Evolutionary conservation across 257 asterid genomes (phyloP), one percentile per base, ranked within the genome.

Genomic region (Fraxinus cuspidata): DNA sequence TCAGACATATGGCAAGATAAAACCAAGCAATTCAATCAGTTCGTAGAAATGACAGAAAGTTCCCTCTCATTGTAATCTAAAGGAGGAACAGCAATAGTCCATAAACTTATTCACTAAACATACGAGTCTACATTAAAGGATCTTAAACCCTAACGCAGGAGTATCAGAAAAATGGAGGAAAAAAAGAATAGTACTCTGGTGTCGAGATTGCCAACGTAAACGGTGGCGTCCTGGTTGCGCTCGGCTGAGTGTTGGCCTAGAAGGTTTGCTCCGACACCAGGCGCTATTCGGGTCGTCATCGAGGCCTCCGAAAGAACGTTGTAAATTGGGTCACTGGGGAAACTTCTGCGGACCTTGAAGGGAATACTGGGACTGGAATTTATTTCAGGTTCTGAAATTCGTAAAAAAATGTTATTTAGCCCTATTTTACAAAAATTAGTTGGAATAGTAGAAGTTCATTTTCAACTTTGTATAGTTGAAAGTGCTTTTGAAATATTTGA

Each of bases 231-330:
- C 77, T 94, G 97, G 90, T 94, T 94, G 80, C 97, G 93, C 89
- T 94, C 98, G 79, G 97, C 97, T 40, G 97, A 86, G 85, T 94
- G 98, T 86, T 94, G 98, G 40, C 98, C 97, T 72, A 94, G 90
- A 37, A 94, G 96, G 81, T 94, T 94, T 5, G 97, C 96, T 71
- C 97, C 97, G 9, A 94, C 97, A 0, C 97, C 98, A 2, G 96
- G 98, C 77, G 97, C 97, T 51, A 94, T 94, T 83, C 98, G 84
- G 64, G 97, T 92, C 77, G 98, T 92, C 98, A 87, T 89, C 29
- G 27, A 35, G 13, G 25, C 63, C 63, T 51, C 25, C 10, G 23
- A 51, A 49, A 51, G 23, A 9, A 49, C 58, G 58, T 16, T 3
- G 58, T 18, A 18, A 49, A 49, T 3, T 13, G 58, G 7, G 16